Conservation (phyloP, 2,329 filamentous ascomycete genomes). For the Cryphonectria naterciae region DNA sequence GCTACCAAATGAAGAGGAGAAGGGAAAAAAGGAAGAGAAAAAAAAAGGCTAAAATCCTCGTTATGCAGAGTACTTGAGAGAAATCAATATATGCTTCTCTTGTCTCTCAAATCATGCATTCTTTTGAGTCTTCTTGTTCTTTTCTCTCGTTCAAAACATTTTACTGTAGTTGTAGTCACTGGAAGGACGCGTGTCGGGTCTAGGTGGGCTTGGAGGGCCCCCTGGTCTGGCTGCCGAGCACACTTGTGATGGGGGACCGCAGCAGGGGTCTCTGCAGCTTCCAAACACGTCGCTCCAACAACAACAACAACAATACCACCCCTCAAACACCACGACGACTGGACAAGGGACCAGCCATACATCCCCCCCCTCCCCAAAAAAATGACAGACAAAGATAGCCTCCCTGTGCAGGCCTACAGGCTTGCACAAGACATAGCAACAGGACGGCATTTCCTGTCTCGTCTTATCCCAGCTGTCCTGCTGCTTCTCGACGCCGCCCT, state of each 20-base stretch:
- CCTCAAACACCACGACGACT: background rate
- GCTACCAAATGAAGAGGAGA: background rate
- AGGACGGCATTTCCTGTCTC: constrained; percentile 55
- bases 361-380: too few species aligned
- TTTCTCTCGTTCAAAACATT: background rate
- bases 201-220: background rate
- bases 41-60: background rate
- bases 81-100: background rate
- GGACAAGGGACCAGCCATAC: background rate
- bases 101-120: background rate
- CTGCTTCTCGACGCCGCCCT: constrained; percentile 72
- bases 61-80: too few species aligned
- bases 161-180: background rate
- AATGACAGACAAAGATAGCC: constrained; percentile 28
- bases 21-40: background rate
- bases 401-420: constrained; percentile 35
- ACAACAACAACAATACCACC: background rate
- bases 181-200: background rate
- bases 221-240: background rate
- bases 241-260: background rate
- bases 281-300: constrained; percentile 22
- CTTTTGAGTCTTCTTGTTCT: background rate
- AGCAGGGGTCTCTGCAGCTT: constrained; percentile 19
- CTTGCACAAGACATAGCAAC: constrained; percentile 49
- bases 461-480: constrained; percentile 61